Conservation (phyloP, 2,329 filamentous ascomycete species). For the Cladorrhinum sp. region DNA sequence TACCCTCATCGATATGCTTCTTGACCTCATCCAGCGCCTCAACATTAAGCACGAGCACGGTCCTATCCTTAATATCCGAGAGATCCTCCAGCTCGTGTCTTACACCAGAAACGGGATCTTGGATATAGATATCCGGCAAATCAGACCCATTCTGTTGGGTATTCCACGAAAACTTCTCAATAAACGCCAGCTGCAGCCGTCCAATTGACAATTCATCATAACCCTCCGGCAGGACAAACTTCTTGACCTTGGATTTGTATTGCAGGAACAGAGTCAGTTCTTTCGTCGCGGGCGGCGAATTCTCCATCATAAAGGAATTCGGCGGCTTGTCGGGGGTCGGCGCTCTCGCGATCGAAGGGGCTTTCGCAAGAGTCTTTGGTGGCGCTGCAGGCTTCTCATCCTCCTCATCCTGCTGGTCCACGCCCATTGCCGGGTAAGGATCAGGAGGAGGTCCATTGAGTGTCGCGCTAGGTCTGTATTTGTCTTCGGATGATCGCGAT, state of each 20-base stretch:
- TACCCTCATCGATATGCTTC: conserved; percentile 88
- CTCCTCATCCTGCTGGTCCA: conserved; percentile 28
- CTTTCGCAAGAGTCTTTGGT: conserved; percentile 1
- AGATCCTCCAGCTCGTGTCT: conserved; percentile 94
- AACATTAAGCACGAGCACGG: conserved; percentile 90
- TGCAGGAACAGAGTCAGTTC: conserved; percentile 92
- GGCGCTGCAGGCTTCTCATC: conserved; percentile 13
- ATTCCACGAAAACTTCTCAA: conserved; percentile 99
- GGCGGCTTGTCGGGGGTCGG: conserved; percentile 46
- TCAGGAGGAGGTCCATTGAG: conserved; percentile 56
- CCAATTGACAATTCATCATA: conserved; percentile 81
- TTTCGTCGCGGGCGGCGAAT: conserved; percentile 71
- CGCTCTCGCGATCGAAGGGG: conserved; percentile 11
- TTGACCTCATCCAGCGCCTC: conserved; percentile 95
- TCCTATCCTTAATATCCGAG: conserved; percentile 87
- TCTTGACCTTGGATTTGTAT: conserved; percentile 96
- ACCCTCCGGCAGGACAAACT: conserved; percentile 84
- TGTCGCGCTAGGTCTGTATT: conserved; percentile 56
- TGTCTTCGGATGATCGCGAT: conserved; percentile 64
- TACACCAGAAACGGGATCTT: conserved; percentile 93
- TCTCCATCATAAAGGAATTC: conserved; percentile 55
- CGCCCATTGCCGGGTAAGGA: conserved; percentile 38
- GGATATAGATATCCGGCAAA: conserved; percentile 94
- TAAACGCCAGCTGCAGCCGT: conserved; percentile 88
- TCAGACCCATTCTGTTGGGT: conserved; percentile 91